Conservation (phyloP, 2,329 filamentous ascomycete species). For the Penicillium occitanis region DNA sequence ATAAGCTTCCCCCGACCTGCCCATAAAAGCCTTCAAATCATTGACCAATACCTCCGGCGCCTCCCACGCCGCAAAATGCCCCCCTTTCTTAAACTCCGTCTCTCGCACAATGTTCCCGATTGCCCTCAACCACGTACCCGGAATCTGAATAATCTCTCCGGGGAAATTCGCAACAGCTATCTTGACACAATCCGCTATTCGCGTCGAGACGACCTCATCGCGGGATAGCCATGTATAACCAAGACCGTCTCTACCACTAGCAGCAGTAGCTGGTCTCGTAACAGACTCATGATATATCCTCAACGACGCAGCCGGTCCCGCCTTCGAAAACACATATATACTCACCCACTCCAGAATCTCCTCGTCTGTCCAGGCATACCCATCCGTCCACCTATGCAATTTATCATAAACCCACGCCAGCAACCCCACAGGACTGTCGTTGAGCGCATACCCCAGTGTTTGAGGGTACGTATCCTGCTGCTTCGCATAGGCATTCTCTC, state of each 20-base stretch:
- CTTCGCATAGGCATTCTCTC: slow-evolving; percentile 53
- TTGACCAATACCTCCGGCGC: slow-evolving; percentile 46
- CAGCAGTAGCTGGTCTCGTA: background rate
- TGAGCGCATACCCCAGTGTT: slow-evolving; percentile 67
- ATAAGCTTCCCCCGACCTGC: slow-evolving; percentile 33
- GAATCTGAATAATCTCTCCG: slow-evolving; percentile 51
- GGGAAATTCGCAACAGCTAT: slow-evolving; percentile 55
- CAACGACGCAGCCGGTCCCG: slow-evolving; percentile 66
- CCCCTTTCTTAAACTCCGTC: slow-evolving; percentile 47
- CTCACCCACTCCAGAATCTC: slow-evolving; percentile 74
- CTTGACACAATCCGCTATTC: slow-evolving; percentile 49
- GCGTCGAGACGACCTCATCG: slow-evolving; percentile 35
- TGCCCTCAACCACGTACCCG: slow-evolving; percentile 51
- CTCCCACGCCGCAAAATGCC: slow-evolving; percentile 57
- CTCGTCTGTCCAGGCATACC: slow-evolving; percentile 71
- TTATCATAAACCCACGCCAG: slow-evolving; percentile 82
- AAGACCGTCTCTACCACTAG: background rate
- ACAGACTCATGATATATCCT: slow-evolving; percentile 70
- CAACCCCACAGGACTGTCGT: slow-evolving; percentile 68
- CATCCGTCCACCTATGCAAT: slow-evolving; percentile 72
- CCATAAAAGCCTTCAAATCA: slow-evolving; percentile 52
- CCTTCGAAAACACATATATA: slow-evolving; percentile 69
- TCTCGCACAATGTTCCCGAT: slow-evolving; percentile 54
- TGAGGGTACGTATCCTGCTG: slow-evolving; percentile 69
- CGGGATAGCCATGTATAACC: slow-evolving; percentile 22